Conservation (phyloP, 352 stramenopile species). For the Thraustotheca clavata region DNA sequence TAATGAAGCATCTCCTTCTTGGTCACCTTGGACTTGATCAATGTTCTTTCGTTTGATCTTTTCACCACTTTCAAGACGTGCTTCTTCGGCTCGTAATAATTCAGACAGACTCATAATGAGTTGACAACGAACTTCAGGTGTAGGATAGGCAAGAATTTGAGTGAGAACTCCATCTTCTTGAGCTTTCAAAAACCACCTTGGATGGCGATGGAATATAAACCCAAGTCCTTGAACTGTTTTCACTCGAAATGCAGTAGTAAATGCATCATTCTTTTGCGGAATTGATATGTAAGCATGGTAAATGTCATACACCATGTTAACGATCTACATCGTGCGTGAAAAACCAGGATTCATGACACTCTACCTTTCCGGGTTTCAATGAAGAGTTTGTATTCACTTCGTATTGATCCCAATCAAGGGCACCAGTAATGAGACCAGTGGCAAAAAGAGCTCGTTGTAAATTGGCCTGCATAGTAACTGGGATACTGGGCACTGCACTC, state of each 20-base stretch:
- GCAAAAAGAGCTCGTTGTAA: conserved; percentile 72
- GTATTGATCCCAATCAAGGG: conserved; percentile 54
- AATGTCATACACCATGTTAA: conserved; percentile 49
- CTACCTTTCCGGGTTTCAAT: conserved; percentile 23
- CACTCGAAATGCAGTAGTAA: conserved; percentile 37
- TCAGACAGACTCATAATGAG: conserved; percentile 68
- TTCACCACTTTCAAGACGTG: conserved; percentile 47
- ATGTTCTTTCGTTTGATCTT: conserved; percentile 53
- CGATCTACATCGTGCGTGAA: conserved; percentile 24
- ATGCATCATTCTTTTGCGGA: conserved; percentile 18
- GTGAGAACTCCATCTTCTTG: conserved; percentile 62
- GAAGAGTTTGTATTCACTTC: conserved; percentile 24
- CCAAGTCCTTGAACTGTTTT: conserved; percentile 80
- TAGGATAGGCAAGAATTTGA: conserved; percentile 32
- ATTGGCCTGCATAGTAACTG: conserved; percentile 31
- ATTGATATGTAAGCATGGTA: conserved; percentile 45
- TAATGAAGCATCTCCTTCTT: conserved; percentile 75
- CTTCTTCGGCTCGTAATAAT: conserved; percentile 57
- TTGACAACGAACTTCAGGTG: conserved; percentile 50
- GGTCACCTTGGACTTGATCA: conserved; percentile 74
- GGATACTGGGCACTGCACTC: conserved; percentile 27
- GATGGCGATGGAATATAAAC: conserved; percentile 60
- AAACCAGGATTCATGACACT: conserved; percentile 23
- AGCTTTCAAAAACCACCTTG: conserved; percentile 54
- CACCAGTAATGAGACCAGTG: conserved; percentile 51